Base-by-base conservation (phyloP, 441 rosid genomes). In the Francoa sonchifolia region DNA sequence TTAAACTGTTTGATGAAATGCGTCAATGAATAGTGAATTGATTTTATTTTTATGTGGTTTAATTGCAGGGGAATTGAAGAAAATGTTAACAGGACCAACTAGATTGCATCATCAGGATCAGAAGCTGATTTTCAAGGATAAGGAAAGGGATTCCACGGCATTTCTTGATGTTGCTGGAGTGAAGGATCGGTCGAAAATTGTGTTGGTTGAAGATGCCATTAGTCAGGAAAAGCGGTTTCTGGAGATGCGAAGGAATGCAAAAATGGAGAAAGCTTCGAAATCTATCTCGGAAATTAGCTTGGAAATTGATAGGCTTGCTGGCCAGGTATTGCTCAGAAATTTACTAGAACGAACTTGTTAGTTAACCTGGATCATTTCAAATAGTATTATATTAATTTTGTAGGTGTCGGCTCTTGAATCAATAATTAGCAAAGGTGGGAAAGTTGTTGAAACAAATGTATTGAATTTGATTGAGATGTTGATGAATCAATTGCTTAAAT, bases 71-170 rank as follows among this genome's bases (percentile, higher is more conserved):
- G 99, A 90, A 66, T 52, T 90, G 69, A 90, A 86, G 81, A 90
- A 82, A 66, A 61, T 74, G 86, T 59, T 86, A 68, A 38, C 74
- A 15, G 96, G 82, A 56, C 77, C 83, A 32, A 90, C 99, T 8
- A 94, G 99, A 2, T 40, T 90, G 33, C 85, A 86, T 59, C 95
- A 76, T 58, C 73, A 80, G 58, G 99, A 90, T 48, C 99, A 86
- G 63, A 90, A 82, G 59, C 74, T 90, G 61, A 39, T 78, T 26
- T 86, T 68, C 58, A 90, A 86, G 56, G 90, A 80, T 52, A 90
- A 78, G 60, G 99, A 86, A 57, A 82, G 96, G 50, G 99, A 80
- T 50, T 90, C 99, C 11, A 86, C 73, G 3, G 68, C 76, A 7
- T 90, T 80, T 51, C 90, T 90, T 2, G 99, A 90, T 50, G 69